Evolutionary conservation across 768 basidiomycete genomes (phyloP).

Genomic region (Cystofilobasidium bisporidii): DNA sequence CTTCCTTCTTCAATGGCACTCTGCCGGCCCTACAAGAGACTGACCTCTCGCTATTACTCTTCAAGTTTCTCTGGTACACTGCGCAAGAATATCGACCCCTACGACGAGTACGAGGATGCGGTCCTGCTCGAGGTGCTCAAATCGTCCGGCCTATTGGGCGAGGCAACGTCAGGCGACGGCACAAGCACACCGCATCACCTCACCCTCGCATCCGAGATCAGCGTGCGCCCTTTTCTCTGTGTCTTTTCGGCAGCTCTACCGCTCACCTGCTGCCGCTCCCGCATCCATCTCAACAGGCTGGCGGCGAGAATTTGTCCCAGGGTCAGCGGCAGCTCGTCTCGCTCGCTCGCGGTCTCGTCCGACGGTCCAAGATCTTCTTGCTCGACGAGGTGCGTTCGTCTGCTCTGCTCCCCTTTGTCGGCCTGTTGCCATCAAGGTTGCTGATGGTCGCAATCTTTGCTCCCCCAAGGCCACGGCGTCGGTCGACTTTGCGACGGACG

Average conservation of each 20-base stretch:
- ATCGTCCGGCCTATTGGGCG: conserved; percentile 42
- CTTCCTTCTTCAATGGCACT: no score
- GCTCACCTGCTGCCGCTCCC: no score
- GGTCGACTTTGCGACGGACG: conserved; percentile 52
- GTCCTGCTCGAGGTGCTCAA: conserved; percentile 47
- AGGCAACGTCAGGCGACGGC: conserved; percentile 39
- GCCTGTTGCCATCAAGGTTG: no score
- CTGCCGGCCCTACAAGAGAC: no score
- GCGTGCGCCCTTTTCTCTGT: conserved; percentile 25
- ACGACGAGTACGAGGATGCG: conserved; percentile 50
- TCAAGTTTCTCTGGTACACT: conserved; percentile 47
- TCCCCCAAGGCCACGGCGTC: conserved; percentile 36
- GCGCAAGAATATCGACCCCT: conserved; percentile 54
- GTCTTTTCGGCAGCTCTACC: no score
- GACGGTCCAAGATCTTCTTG: conserved; percentile 51
- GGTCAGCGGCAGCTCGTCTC: conserved; percentile 56
- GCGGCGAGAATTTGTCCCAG: conserved; percentile 24
- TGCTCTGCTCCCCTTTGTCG: background rate
- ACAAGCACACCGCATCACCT: conserved; percentile 34
- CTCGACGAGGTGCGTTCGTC: conserved; percentile 45
- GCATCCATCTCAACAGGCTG: background rate
- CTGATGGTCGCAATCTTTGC: no score
- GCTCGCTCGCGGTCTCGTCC: conserved; percentile 52
- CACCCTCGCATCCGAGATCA: conserved; percentile 45
- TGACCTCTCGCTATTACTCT: no score